Evolutionary conservation across 2,329 filamentous ascomycete genomes (phyloP).

Genomic region (Alternaria arbusti): DNA sequence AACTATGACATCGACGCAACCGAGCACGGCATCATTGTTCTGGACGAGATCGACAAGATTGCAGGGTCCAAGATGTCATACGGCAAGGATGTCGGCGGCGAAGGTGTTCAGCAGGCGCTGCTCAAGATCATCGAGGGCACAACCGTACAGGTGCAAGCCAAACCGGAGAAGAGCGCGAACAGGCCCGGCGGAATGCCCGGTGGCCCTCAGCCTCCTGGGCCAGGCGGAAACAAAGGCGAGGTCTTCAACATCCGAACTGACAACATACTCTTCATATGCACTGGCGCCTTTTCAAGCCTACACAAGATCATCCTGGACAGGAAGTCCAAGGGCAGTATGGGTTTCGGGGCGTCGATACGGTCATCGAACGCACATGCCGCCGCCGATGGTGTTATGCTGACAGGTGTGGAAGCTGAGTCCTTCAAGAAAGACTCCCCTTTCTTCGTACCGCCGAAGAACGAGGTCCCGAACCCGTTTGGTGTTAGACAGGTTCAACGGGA

Average conservation of each 20-base stretch:
- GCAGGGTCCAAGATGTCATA: constrained; percentile 85
- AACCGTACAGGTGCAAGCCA: constrained; percentile 89
- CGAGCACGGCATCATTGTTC: constrained; percentile 90
- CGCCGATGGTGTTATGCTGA: constrained; percentile 64
- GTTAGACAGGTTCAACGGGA: constrained; percentile 25
- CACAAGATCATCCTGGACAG: constrained; percentile 87
- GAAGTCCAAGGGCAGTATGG: constrained; percentile 85
- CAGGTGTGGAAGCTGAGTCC: constrained; percentile 62
- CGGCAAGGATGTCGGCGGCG: constrained; percentile 91
- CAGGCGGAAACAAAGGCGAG: constrained; percentile 58
- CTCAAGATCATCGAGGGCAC: constrained; percentile 97
- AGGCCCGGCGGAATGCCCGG: constrained; percentile 33
- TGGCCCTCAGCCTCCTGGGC: constrained; percentile 21
- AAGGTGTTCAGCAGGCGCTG: constrained; percentile 94
- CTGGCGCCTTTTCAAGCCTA: constrained; percentile 90
- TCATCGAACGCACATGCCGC: constrained; percentile 57
- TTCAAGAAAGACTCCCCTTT: constrained; percentile 66
- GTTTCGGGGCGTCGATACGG: constrained; percentile 85
- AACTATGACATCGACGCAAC: constrained; percentile 86
- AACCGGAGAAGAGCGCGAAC: constrained; percentile 67
- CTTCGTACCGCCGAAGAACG: constrained; percentile 50
- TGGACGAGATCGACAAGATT: constrained; percentile 98
- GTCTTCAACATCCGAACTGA: constrained; percentile 83
- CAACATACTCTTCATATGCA: constrained; percentile 97
- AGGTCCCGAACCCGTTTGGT: constrained; percentile 30